phyloP scores from a whole-genome alignment of 179 eudicot species.

The Pouteria campechiana region DNA sequence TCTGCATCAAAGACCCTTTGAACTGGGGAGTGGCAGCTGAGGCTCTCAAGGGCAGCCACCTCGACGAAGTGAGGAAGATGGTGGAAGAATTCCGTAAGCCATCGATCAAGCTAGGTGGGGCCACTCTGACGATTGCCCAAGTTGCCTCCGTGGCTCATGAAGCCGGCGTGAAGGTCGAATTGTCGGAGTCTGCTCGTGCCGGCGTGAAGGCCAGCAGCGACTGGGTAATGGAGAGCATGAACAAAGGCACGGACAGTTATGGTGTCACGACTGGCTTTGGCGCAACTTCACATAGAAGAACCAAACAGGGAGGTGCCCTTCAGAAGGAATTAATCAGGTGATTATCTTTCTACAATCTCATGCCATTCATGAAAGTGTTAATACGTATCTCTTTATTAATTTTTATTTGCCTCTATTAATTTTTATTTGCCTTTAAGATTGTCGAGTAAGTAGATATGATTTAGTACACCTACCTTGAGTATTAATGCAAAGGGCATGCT shows the following conservation, averaged over 20 bases:
- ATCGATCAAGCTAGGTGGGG: constrained; percentile 32
- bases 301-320: constrained; percentile 78
- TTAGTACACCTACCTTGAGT: too few relatives aligned
- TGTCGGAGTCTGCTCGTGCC: constrained; percentile 43
- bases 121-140: constrained; percentile 35
- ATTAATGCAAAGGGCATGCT: too few relatives aligned
- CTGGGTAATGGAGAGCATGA: constrained; percentile 95
- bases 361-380: too few relatives aligned
- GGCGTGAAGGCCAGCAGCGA: constrained; percentile 83
- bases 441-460: too few relatives aligned
- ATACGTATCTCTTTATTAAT: too few relatives aligned
- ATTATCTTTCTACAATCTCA: not conserved
- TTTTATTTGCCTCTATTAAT: not conserved
- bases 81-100: constrained; percentile 41
- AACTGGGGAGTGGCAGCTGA: constrained; percentile 53
- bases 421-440: too few relatives aligned
- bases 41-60: constrained; percentile 37
- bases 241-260: constrained; percentile 70
- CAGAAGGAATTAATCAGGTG: constrained; percentile 87
- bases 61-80: constrained; percentile 48
- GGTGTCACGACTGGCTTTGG: constrained; percentile 94
- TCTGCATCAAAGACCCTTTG: constrained; percentile 34
- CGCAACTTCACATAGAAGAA: constrained; percentile 78
- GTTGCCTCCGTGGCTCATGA: constrained; percentile 39
- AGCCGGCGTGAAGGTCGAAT: constrained; percentile 35